Evolutionary conservation across 1,284 basidiomycete species (phyloP).

Genomic region (Tranzscheliella williamsii): DNA sequence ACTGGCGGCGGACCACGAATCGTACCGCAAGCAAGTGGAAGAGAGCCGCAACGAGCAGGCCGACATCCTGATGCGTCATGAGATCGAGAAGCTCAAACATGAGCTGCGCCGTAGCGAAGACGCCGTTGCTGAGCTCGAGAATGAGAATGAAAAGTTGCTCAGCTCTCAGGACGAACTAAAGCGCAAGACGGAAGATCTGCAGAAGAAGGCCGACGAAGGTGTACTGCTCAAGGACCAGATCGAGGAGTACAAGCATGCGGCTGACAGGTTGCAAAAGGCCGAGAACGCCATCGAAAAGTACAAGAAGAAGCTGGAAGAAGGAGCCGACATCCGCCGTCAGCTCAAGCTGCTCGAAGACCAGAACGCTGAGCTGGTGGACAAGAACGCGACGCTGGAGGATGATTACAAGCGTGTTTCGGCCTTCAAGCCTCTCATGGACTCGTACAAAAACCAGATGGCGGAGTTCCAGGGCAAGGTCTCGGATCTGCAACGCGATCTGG

Average conservation of each 20-base stretch:
- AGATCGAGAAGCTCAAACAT: slow-evolving; percentile 46
- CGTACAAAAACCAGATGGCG: slow-evolving; percentile 83
- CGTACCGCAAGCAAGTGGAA: slow-evolving; percentile 38
- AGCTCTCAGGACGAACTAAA: slow-evolving; percentile 18
- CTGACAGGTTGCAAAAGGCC: slow-evolving; percentile 85
- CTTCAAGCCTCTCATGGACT: slow-evolving; percentile 87
- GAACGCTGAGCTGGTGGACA: slow-evolving; percentile 86
- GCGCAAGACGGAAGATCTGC: slow-evolving; percentile 74
- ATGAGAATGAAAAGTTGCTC: slow-evolving; percentile 41
- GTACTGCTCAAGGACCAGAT: slow-evolving; percentile 84
- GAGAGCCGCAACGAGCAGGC: slow-evolving; percentile 34
- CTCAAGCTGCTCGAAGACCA: slow-evolving; percentile 87
- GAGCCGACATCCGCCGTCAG: slow-evolving; percentile 80
- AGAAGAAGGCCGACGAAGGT: slow-evolving; percentile 75
- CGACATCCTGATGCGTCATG: slow-evolving; percentile 42
- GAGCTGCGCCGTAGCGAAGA: slow-evolving; percentile 49
- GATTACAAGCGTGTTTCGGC: slow-evolving; percentile 83
- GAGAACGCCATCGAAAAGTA: slow-evolving; percentile 99
- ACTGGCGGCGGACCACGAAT: slow-evolving; percentile 18
- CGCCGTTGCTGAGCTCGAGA: slow-evolving; percentile 45
- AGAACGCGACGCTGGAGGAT: slow-evolving; percentile 84
- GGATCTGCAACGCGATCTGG: slow-evolving; percentile 68
- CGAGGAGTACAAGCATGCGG: slow-evolving; percentile 78
- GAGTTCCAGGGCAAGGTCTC: slow-evolving; percentile 76
- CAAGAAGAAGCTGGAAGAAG: slow-evolving; percentile 95